phyloP scores from a whole-genome alignment of 2,329 filamentous ascomycete species.

The Trichoderma polysporum region DNA sequence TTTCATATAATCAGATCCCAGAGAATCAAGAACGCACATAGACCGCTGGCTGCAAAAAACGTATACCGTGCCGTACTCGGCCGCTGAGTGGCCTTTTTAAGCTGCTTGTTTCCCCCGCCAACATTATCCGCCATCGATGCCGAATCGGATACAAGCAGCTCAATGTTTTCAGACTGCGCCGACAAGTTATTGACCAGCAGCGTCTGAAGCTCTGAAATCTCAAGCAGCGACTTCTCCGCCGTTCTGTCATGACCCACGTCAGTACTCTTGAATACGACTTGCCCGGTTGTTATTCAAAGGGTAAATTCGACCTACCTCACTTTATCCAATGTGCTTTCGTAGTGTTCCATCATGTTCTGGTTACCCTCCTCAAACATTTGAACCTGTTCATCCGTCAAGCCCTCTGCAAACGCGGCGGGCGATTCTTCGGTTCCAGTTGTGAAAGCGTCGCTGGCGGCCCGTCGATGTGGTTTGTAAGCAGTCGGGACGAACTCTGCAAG shows the following conservation, averaged over 20 bases:
- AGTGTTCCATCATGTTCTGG: constrained; percentile 87
- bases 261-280: not conserved
- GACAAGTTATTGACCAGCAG: constrained; percentile 83
- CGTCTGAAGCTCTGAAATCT: constrained; percentile 90
- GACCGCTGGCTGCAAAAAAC: constrained; percentile 74
- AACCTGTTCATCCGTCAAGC: constrained; percentile 78
- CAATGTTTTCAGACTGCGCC: constrained; percentile 84
- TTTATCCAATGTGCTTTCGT: constrained; percentile 91
- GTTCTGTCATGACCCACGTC: constrained; percentile 52
- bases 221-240: constrained; percentile 84
- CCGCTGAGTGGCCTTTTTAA: constrained; percentile 76
- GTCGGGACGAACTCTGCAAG: constrained; percentile 35
- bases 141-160: constrained; percentile 83
- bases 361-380: constrained; percentile 95
- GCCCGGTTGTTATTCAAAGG: not conserved
- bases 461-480: constrained; percentile 18
- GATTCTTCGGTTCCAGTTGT: not conserved
- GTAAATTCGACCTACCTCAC: constrained; percentile 66
- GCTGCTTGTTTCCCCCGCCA: constrained; percentile 82
- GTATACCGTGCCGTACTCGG: constrained; percentile 73
- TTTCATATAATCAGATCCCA: constrained; percentile 69
- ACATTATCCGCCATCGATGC: constrained; percentile 81
- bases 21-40: constrained; percentile 71
- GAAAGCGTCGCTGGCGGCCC: not conserved
- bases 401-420: constrained; percentile 38